Base-by-base conservation (phyloP, 192 early-diverging fungal species). In the Coemansia sp. region DNA sequence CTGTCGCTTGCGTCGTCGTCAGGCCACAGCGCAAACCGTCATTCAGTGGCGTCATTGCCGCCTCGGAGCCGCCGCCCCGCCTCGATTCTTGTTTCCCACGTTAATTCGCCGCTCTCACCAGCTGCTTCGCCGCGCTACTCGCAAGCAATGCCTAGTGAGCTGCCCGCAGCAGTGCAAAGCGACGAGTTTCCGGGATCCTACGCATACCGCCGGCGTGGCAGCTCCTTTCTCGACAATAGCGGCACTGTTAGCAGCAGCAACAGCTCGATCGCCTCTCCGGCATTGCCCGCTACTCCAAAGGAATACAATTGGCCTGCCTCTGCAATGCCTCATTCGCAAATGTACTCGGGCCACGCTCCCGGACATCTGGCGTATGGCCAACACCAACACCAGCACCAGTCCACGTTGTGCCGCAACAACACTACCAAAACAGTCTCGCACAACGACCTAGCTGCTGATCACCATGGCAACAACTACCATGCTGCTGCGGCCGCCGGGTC, bases 401-500 rank as follows among this genome's bases (percentile, higher is more conserved):
- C 59, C 54, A 25, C 60, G 17, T 57, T 80, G 25, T 45, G 67
- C 15, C 63, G 68, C 46, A 74, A 74, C 39, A 51, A 74, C 61
- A 74, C 71, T 0, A 78, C 76, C 2, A 78, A 65, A 41, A 78
- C 76, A 3, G 43, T 78, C n/a, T 60, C 76, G 14, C 65, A 78
- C 56, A 78, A 78, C 42, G 70, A 78, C 49, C 53, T 78, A 47
- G 60, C 59, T 32, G 24, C 53, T 10, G 60, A 54, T 11, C 62
- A 58, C 19, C 56, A 36, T 15, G n/a, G 35, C n/a, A 32, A 32
- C 56, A 9, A 32, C 49, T n/a, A 37, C 35, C 37, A 11, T 38
- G 32, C 32, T 7, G 2, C 32, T 35, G 32, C 32, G 32, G 7
- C 32, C 17, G 7, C 32, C 17, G 8, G 7, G 20, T 37, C 56